Conservation (phyloP, 2,329 filamentous ascomycete species). For the Penicillium sp. region DNA sequence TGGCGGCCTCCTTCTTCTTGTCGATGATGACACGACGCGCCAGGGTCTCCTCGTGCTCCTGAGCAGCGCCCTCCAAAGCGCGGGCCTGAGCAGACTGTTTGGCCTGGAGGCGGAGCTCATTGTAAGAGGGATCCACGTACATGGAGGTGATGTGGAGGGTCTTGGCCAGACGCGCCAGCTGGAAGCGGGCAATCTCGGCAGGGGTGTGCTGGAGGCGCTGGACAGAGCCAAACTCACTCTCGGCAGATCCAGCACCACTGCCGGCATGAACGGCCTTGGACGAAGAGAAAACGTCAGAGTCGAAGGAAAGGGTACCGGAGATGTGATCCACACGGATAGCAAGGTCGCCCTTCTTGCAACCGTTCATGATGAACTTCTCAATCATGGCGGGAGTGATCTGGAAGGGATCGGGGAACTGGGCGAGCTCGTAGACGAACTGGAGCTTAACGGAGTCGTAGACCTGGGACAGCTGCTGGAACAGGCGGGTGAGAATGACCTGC, state of each 20-base stretch:
- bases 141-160: constrained; percentile 88
- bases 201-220: constrained; percentile 97
- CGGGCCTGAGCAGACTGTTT: constrained; percentile 75
- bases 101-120: constrained; percentile 70
- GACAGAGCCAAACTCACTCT: constrained; percentile 75
- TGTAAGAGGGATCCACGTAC: constrained; percentile 89
- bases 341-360: constrained; percentile 98
- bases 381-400: constrained; percentile 85
- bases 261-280: constrained; percentile 86
- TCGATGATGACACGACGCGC: constrained; percentile 86
- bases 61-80: constrained; percentile 79
- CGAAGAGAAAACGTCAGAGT: constrained; percentile 96
- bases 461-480: constrained; percentile 98
- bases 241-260: constrained; percentile 77
- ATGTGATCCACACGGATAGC: constrained; percentile 95
- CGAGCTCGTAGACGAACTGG: constrained; percentile 85
- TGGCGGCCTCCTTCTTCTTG: constrained; percentile 95
- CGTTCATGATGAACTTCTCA: constrained; percentile 99
- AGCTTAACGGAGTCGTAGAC: constrained; percentile 98
- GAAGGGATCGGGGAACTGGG: constrained; percentile 94
- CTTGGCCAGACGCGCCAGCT: constrained; percentile 86
- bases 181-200: constrained; percentile 92
- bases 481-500: constrained; percentile 94
- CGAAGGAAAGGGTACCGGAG: constrained; percentile 90
- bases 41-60: constrained; percentile 82